Evolutionary conservation across 352 stramenopile species (phyloP), one percentile per base, ranked within the genome.

Genomic region (Phytopythium sindhum): DNA sequence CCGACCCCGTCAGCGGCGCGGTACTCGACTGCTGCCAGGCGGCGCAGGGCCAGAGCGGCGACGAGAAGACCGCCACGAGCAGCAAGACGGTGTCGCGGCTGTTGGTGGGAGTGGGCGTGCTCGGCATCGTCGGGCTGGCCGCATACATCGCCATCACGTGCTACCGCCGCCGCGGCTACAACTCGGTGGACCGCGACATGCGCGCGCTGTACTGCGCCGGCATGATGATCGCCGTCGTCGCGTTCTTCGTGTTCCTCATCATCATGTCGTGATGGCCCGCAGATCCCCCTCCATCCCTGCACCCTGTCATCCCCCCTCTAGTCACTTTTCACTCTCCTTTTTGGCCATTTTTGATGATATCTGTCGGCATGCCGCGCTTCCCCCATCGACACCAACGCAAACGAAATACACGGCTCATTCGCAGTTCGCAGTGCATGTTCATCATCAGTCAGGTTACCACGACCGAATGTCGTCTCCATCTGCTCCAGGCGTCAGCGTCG

Each of bases 231-330:
- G 67, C 86, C 19, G 64, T 89, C n/a, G 67, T 84, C 39, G 76
- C 52, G 47, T 88, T 90, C 61, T 93, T 93, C 62, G 69, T 93
- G 57, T 88, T 87, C 63, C 72, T 93, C 35, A 70, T 89, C 37
- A 65, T 78, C 48, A 78, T 72, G 29, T 75, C 79, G 42, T 90
- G 80, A 65, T 41, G 14, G 23, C 48, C 31, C 24, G 8, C 52
- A 3, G 8, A 3, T 8, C 31, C 31, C 31, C 31, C 31, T 35
- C 31, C 31, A 35, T 35, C 31, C 31, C 31, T 8, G 15, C 35
- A n/a, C 24, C 33, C 7, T 23, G 19, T 48, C 7, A 7, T 51
- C 6, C 14, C n/a, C 11, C 33, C 37, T 31, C 37, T 31, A 8
- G n/a, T n/a, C 37, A 4, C 37, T 44, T 44, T 19, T 44, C 0